phyloP scores from a whole-genome alignment of 2,329 filamentous ascomycete genomes.

The Talaromyces sp. region DNA sequence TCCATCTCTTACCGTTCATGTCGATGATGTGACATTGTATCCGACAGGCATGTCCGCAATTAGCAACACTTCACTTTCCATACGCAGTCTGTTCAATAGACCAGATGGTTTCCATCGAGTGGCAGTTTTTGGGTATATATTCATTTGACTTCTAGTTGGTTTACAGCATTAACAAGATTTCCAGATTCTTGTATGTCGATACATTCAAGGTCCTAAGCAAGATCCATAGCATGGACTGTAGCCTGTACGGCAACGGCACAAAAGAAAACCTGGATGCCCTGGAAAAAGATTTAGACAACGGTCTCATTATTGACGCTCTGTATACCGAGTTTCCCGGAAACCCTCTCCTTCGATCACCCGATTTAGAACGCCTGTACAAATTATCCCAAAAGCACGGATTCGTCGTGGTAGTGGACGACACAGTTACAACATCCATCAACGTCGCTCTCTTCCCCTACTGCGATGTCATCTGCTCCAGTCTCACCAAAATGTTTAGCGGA shows the following conservation, averaged over 20 bases:
- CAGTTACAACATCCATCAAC: conserved; percentile 19
- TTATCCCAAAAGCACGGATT: conserved; percentile 17
- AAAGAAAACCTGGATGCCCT: conserved; percentile 14
- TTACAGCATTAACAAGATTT: neutral
- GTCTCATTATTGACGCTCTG: conserved; percentile 8
- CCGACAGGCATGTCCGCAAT: conserved; percentile 14
- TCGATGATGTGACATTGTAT: conserved; percentile 5
- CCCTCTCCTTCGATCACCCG: conserved; percentile 18
- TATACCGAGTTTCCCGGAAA: conserved; percentile 19
- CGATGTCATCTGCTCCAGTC: conserved; percentile 19
- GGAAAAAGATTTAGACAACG: conserved; percentile 7
- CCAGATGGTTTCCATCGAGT: conserved; percentile 1
- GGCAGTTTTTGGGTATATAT: conserved; percentile 4
- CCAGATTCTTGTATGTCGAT: conserved; percentile 12
- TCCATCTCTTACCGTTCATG: neutral
- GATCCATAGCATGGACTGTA: conserved; percentile 9
- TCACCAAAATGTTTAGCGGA: conserved; percentile 22
- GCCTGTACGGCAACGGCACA: conserved; percentile 17
- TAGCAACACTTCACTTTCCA: conserved; percentile 9
- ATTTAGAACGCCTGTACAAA: conserved; percentile 16
- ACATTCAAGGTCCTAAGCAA: conserved; percentile 14
- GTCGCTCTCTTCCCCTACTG: conserved; percentile 19
- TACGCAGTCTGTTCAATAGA: conserved; percentile 3
- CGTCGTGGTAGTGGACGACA: conserved; percentile 20
- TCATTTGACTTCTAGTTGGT: neutral